Evolutionary conservation across 176 grass and related monocot genomes (phyloP).

Genomic region (Bothriochloa decipiens): DNA sequence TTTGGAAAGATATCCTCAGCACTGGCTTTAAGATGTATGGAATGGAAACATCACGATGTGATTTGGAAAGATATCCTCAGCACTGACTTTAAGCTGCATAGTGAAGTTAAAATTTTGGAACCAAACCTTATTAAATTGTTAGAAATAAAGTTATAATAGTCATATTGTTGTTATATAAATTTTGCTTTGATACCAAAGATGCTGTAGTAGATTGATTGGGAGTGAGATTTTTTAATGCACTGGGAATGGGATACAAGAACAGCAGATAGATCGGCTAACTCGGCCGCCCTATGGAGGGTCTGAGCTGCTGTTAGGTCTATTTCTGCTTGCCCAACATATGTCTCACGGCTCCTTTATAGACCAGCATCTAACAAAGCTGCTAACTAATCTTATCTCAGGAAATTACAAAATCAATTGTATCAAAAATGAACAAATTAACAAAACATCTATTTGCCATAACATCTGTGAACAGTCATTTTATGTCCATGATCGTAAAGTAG

Average conservation of each 20-base stretch:
- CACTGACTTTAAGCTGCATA: neutral
- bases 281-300: neutral
- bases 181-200: neutral
- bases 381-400: neutral
- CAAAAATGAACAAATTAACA: neutral
- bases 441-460: neutral
- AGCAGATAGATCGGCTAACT: neutral
- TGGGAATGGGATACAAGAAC: neutral
- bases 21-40: neutral
- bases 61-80: neutral
- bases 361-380: neutral
- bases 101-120: neutral
- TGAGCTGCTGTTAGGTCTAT: neutral
- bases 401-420: neutral
- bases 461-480: neutral
- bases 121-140: neutral
- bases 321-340: neutral
- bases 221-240: no score
- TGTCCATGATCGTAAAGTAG: neutral
- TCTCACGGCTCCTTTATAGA: neutral
- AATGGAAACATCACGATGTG: neutral
- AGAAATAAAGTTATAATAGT: neutral
- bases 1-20: no score
- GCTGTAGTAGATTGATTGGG: neutral
- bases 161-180: neutral